Evolutionary conservation across 352 stramenopile genomes (phyloP), one percentile per base, ranked within the genome.

Genomic region (Pythium inflatum): DNA sequence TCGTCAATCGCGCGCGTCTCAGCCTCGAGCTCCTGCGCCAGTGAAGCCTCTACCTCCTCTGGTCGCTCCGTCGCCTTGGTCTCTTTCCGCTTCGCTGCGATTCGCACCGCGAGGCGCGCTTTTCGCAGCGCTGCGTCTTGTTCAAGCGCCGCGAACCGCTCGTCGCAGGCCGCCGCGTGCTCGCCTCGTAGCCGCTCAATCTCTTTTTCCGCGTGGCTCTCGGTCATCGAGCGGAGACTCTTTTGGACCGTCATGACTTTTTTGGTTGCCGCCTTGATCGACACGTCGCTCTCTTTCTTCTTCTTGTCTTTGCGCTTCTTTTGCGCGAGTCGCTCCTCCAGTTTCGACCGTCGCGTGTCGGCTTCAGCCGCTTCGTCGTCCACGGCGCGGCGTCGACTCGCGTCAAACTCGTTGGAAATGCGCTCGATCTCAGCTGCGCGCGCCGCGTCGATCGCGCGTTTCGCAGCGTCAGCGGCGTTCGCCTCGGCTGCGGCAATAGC

Each of bases 171-270:
- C 20, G 64, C 69, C 6, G 60, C 61, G 31, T 77, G 76, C 64
- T 80, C 76, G 1, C 31, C 31, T n/a, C 74, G 68, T 12, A 82
- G 62, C 27, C 75, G 67, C 28, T 51, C 46, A 62, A 77, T 72
- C 43, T 80, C 66, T 46, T 73, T 51, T 24, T 78, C 59, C 1
- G 70, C 64, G 25, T 76, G 58, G 2, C 27, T 34, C 25, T 73
- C 53, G 2, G 67, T 58, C 8, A 74, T 55, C 25, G 38, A 54
- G 1, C 55, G 54, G 9, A 70, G 48, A 16, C 57, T 70, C 13
- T 28, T 38, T 16, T 61, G 49, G 6, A 64, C 34, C 30, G 40
- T 31, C 14, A 62, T n/a, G 34, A 48, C 40, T 27, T 55, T 31
- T 11, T 56, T 61, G 14, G 62, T 56, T 5, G 36, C 62, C 8